Evolutionary conservation across 2,329 filamentous ascomycete species (phyloP), one percentile per base, ranked within the genome.

Genomic region (Sporothrix protearum): DNA sequence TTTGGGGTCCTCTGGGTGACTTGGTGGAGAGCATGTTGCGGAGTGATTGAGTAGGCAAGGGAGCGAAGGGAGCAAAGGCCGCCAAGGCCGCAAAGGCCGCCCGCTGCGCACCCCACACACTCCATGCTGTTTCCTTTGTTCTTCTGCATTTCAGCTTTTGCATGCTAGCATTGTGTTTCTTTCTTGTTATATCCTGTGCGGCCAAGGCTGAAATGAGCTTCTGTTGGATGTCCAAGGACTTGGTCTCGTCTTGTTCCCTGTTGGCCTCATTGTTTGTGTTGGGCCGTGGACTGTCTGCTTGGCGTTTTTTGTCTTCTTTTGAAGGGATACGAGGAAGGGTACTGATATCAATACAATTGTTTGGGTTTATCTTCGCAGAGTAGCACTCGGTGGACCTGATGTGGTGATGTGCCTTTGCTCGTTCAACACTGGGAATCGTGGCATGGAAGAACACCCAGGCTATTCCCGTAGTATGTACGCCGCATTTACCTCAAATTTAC

Each of bases 21-120:
- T 83, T 99, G 76, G 96, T 99, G 68, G 96, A 99, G 80, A 98
- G 93, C 80, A 99, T 99, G 94, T 82, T 98, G 83, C 91, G 91
- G 82, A 97, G 94, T 78, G 96, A 98, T 80, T 97, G 19, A 25
- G n/a, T 47, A 22, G 19, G 33, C 36, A 39, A 9, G 36, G 5
- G 36, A 39, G 36, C 42, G 4, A n/a, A n/a, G n/a, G n/a, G n/a
- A n/a, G n/a, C n/a, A n/a, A n/a, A n/a, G n/a, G n/a, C n/a, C n/a
- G n/a, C n/a, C n/a, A n/a, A n/a, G n/a, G n/a, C n/a, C n/a, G n/a
- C n/a, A n/a, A n/a, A n/a, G n/a, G n/a, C n/a, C n/a, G n/a, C n/a
- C n/a, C n/a, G n/a, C n/a, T n/a, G n/a, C n/a, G n/a, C n/a, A n/a
- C n/a, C n/a, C n/a, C n/a, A n/a, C n/a, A n/a, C n/a, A n/a, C n/a